A percentile compares a stretch with the other conserved stretches of the same genome.
Evolutionary conservation across 176 grass and related monocot genomes (phyloP).

Genomic region (Eremochloa ophiuroides): DNA sequence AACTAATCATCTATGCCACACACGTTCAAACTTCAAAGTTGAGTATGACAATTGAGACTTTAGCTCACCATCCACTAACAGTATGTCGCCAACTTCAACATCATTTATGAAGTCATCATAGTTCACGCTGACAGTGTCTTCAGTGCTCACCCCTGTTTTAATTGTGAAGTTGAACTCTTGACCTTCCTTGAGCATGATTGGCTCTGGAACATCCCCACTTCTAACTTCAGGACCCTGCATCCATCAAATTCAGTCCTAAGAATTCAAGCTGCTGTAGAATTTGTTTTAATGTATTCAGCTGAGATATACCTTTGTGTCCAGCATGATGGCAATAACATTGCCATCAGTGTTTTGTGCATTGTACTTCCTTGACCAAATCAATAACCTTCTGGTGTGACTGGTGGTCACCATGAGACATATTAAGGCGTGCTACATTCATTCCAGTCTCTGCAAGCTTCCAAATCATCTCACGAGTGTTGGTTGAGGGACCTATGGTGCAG

Average conservation of each 20-base stretch:
- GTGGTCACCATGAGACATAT: conserved; percentile 99
- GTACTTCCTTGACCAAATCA: conserved; percentile 96
- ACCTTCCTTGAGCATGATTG: conserved; percentile 80
- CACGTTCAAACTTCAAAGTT: background rate
- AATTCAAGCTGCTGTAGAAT: background rate
- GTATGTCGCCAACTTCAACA: conserved; percentile 91
- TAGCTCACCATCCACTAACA: conserved; percentile 92
- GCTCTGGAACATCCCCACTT: conserved; percentile 92
- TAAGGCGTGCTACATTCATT: conserved; percentile 89
- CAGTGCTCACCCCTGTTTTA: conserved; percentile 72
- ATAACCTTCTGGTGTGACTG: conserved; percentile 91
- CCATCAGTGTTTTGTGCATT: conserved; percentile 71
- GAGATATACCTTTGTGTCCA: conserved; percentile 84
- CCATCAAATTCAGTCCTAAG: conserved; percentile 14
- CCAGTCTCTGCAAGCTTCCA: conserved; percentile 93
- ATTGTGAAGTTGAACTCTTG: conserved; percentile 94
- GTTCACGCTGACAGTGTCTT: conserved; percentile 90
- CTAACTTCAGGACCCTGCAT: conserved; percentile 96
- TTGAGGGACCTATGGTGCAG: conserved; percentile 94
- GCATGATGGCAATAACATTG: conserved; percentile 86
- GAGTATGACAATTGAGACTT: conserved; percentile 17
- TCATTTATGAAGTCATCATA: conserved; percentile 97
- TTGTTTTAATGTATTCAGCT: background rate
- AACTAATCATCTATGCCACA: background rate
- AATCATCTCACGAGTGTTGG: conserved; percentile 85